These are phyloP conservation scores for Sanghuangporus baumii DNA, from an alignment of 1,284 basidiomycete species.

Conservation along the genomic window DNA sequence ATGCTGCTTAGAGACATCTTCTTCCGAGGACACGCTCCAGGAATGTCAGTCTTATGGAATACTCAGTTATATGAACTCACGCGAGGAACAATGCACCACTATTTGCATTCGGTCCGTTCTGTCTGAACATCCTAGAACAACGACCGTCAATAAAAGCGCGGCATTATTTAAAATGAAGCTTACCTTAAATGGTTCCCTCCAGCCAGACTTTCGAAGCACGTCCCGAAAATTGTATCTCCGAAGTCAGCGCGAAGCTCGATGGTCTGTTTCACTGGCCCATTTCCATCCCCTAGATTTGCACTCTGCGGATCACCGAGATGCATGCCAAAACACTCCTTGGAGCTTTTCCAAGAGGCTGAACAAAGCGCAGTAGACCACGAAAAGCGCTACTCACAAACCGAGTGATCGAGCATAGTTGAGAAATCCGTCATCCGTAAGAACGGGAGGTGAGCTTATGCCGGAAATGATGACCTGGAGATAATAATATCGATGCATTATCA, in stretches of 20 bases:
- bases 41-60: not conserved
- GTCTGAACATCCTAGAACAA: constrained; percentile 54
- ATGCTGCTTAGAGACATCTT: constrained; percentile 42
- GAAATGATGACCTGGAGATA: constrained; percentile 28
- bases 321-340: constrained; percentile 66
- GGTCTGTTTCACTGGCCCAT: constrained; percentile 36
- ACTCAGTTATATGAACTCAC: constrained; percentile 32
- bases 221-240: constrained; percentile 48
- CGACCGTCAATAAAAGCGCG: not conserved
- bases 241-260: constrained; percentile 66
- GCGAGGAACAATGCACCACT: constrained; percentile 66
- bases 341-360: constrained; percentile 33
- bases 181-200: constrained; percentile 67
- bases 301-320: constrained; percentile 58
- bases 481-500: constrained; percentile 20
- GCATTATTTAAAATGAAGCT: not conserved
- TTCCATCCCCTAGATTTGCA: constrained; percentile 13
- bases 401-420: constrained; percentile 53
- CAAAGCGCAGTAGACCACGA: not conserved
- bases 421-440: constrained; percentile 63
- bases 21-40: constrained; percentile 53
- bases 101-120: constrained; percentile 57
- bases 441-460: constrained; percentile 57
- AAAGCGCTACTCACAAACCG: constrained; percentile 45
- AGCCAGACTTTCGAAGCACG: constrained; percentile 55